Percentiles rank a stretch among this genome's conserved stretches.
phyloP scores from a whole-genome alignment of 1,139 yeast species.

The Scheffersomyces titani region DNA sequence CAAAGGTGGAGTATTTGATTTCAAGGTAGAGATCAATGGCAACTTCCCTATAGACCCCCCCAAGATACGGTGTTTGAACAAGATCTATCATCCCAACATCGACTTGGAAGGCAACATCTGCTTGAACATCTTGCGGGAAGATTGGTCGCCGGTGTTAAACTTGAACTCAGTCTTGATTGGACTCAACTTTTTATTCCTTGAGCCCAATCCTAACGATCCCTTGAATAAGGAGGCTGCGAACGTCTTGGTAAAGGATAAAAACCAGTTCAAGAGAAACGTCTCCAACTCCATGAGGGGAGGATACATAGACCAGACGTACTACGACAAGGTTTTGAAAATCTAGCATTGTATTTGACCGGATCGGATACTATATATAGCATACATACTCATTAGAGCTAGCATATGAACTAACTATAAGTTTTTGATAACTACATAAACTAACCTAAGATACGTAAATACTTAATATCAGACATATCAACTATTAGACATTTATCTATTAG shows the following conservation, averaged over 20 bases:
- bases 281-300: slow-evolving; percentile 72
- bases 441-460: too few species aligned
- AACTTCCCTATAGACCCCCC: slow-evolving; percentile 95
- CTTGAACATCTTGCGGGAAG: slow-evolving; percentile 85
- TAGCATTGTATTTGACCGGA: not conserved
- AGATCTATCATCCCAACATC: slow-evolving; percentile 91
- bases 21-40: slow-evolving; percentile 62
- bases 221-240: slow-evolving; percentile 88
- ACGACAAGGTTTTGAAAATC: slow-evolving; percentile 39
- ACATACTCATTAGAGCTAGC: not conserved
- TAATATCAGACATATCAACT: too few species aligned
- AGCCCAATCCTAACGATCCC: slow-evolving; percentile 92
- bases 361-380: not conserved
- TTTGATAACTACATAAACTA: not conserved
- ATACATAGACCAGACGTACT: slow-evolving; percentile 55
- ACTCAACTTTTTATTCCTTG: slow-evolving; percentile 78
- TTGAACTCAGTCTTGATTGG: slow-evolving; percentile 84
- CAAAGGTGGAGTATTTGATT: slow-evolving; percentile 65
- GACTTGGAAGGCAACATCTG: slow-evolving; percentile 91
- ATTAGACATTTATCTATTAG: not conserved
- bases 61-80: slow-evolving; percentile 67
- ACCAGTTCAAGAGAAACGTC: slow-evolving; percentile 61
- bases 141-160: slow-evolving; percentile 93
- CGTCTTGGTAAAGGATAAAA: slow-evolving; percentile 60
- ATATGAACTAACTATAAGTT: not conserved